These are phyloP conservation scores for Cantharellus anzutake DNA, from an alignment of 768 basidiomycete genomes.

Conservation along the genomic window DNA sequence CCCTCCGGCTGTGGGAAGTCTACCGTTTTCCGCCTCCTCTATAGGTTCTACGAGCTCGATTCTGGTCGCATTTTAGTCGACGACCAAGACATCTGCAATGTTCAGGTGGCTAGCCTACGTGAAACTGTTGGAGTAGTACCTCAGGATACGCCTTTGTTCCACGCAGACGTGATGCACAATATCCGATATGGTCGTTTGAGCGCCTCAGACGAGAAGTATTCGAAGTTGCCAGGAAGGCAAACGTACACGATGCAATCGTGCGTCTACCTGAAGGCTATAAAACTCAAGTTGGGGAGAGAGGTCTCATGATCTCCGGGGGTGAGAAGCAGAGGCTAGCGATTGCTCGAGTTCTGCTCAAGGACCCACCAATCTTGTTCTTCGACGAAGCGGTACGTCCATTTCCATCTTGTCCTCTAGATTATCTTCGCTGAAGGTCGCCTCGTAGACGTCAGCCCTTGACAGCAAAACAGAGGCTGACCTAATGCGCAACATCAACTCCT, in stretches of 20 bases:
- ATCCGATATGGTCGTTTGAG: slow-evolving; percentile 79
- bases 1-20: slow-evolving; percentile 97
- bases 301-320: slow-evolving; percentile 95
- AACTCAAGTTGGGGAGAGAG: slow-evolving; percentile 90
- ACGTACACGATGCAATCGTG: slow-evolving; percentile 65
- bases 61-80: slow-evolving; percentile 73
- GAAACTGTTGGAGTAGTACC: slow-evolving; percentile 80
- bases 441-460: slow-evolving; percentile 85
- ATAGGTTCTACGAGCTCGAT: slow-evolving; percentile 80
- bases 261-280: slow-evolving; percentile 68
- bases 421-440: background rate
- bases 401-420: background rate
- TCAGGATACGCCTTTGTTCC: slow-evolving; percentile 95
- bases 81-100: slow-evolving; percentile 61
- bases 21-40: slow-evolving; percentile 84
- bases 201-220: slow-evolving; percentile 82
- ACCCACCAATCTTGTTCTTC: slow-evolving; percentile 92
- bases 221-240: slow-evolving; percentile 68
- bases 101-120: slow-evolving; percentile 57
- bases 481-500: slow-evolving; percentile 81
- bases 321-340: slow-evolving; percentile 97
- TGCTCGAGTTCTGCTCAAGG: slow-evolving; percentile 78
- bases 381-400: slow-evolving; percentile 72
- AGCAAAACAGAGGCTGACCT: slow-evolving; percentile 87
- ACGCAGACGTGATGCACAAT: slow-evolving; percentile 89